Conservation (phyloP, 202 grass and related monocot species). For the Schoenoplectus triqueter region DNA sequence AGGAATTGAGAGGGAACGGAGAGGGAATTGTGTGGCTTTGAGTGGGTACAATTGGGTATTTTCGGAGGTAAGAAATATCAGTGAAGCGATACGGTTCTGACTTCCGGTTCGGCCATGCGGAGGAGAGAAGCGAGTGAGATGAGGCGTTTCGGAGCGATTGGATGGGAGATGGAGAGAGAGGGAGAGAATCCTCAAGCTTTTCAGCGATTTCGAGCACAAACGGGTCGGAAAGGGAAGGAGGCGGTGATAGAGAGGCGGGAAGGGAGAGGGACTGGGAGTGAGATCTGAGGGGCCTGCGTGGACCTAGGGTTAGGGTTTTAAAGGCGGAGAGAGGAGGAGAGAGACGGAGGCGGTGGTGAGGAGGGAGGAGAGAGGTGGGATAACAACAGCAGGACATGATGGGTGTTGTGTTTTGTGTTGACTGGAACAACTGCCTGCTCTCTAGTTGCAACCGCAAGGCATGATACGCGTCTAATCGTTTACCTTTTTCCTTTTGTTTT, state of each 20-base stretch:
- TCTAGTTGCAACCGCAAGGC: too few species aligned
- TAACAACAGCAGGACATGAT: conserved; percentile 33
- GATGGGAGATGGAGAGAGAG: conserved; percentile 53
- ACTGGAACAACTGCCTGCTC: neutral
- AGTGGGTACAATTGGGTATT: conserved; percentile 62
- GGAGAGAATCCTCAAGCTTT: conserved; percentile 85
- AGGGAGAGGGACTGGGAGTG: neutral
- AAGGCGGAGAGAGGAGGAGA: conserved; percentile 25
- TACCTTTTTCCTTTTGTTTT: too few species aligned
- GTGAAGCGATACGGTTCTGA: conserved; percentile 95
- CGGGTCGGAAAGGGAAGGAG: conserved; percentile 70
- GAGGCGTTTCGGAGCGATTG: conserved; percentile 63
- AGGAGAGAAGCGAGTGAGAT: conserved; percentile 68
- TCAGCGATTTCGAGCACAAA: conserved; percentile 92
- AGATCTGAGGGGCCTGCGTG: conserved; percentile 1
- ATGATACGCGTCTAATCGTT: too few species aligned
- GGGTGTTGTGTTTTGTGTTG: neutral
- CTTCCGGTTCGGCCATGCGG: conserved; percentile 72
- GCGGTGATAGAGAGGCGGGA: neutral
- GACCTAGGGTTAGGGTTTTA: conserved; percentile 32
- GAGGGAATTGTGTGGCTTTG: conserved; percentile 27
- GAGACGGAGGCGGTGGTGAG: conserved; percentile 17
- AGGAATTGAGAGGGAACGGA: conserved; percentile 43
- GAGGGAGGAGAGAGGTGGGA: conserved; percentile 25
- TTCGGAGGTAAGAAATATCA: conserved; percentile 82